Base-by-base conservation (phyloP, 768 basidiomycete genomes). In the Trametes coccinea region DNA sequence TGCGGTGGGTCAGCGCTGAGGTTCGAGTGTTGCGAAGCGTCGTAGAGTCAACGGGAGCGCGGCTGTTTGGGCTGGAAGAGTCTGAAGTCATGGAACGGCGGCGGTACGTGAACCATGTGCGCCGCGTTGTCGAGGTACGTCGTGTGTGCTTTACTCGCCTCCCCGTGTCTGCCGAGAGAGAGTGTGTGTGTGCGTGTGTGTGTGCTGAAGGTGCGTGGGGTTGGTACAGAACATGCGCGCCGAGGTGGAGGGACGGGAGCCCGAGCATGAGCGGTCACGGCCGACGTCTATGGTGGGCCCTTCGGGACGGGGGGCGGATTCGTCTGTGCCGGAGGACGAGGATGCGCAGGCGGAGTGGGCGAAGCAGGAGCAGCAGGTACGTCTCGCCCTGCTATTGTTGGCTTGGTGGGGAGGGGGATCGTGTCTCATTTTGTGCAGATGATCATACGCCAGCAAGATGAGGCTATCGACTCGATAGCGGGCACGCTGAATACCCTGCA, bases 391-490 rank as follows among this genome's bases (percentile, higher is more conserved):
- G 29, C 29, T 29, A 13, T 53, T 33, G 51, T 41, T 22, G 22
- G 17, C 37, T 16, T 4, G 31, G 44, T 2, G 44, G 29, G 33
- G 5, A 10, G 13, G 22, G 39, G 9, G 45, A 40, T 14, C 5
- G 10, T 17, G 5, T 46, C 29, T 29, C 5, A 62, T 46, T 7
- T 11, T 31, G 14, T 16, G 9, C 48, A 95, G 92, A 81, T 95
- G 71, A 86, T 98, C 75, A 84, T 98, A 29, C 82, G 82, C 50
- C 84, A 92, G 69, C 97, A 99, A 78, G 97, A 99, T 70, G 81
- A 85, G 31, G 90, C 95, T 0, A 89, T 99, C 68, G 87, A 89
- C 57, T 84, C 89, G 0, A 95, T 99, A 70, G 84, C 89, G 0
- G 93, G 94, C 0, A 95, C 95, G 2, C 74, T 99, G 55, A 85